Evolutionary conservation across 2,329 filamentous ascomycete genomes (phyloP).

Genomic region (Metarhizium anisopliae): DNA sequence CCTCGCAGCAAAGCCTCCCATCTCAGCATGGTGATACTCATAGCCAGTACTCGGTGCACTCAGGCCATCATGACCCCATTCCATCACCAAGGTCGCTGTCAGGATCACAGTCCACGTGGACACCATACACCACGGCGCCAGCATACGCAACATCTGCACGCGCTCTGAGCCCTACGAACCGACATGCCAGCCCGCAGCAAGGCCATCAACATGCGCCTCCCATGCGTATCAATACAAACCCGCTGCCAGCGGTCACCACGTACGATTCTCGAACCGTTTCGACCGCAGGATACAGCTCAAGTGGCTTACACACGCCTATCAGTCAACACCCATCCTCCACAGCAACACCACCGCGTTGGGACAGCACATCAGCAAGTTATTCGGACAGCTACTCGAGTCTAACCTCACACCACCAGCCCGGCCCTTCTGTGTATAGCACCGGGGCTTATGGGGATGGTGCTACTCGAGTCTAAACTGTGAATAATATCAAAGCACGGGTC

Average conservation of each 20-base stretch:
- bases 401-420: conserved; percentile 24
- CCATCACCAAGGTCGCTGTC: conserved; percentile 44
- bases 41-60: conserved; percentile 29
- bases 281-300: conserved; percentile 27
- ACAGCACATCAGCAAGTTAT: conserved; percentile 28
- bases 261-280: conserved; percentile 28
- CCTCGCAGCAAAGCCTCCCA: conserved; percentile 18
- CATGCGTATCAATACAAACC: conserved; percentile 27
- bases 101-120: conserved; percentile 39
- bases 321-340: conserved; percentile 27
- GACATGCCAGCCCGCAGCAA: conserved; percentile 26
- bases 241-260: conserved; percentile 29
- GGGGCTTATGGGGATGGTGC: conserved; percentile 33
- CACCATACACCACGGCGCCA: conserved; percentile 29
- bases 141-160: conserved; percentile 27
- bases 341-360: conserved; percentile 32
- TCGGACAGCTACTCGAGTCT: conserved; percentile 30
- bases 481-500: background rate
- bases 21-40: conserved; percentile 23
- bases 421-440: conserved; percentile 31
- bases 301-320: conserved; percentile 30
- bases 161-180: conserved; percentile 31
- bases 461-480: conserved; percentile 27
- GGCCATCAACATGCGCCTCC: conserved; percentile 19
- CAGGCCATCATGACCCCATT: conserved; percentile 39